These are phyloP conservation scores for Aquilaria malaccensis DNA, from an alignment of 345 rosid species.

Conservation along the genomic window DNA sequence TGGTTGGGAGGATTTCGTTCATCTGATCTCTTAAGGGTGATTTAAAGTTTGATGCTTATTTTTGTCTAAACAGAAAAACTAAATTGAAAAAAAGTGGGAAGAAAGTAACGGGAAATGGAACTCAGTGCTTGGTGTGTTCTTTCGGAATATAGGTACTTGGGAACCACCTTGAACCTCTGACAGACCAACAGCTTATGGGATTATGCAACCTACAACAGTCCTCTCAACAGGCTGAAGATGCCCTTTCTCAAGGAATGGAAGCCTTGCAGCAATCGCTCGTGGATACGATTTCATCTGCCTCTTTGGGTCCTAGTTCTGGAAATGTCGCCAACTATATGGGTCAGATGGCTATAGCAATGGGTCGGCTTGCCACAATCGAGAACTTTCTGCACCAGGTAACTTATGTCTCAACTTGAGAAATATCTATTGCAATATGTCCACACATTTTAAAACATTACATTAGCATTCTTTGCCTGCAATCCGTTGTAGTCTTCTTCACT, in stretches of 20 bases:
- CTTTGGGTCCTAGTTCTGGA: constrained; percentile 56
- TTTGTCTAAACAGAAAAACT: neutral
- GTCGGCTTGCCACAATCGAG: constrained; percentile 74
- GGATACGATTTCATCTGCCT: constrained; percentile 66
- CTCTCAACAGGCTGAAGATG: constrained; percentile 98
- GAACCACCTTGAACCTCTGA: constrained; percentile 81
- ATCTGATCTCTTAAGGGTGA: constrained; percentile 86
- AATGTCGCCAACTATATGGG: constrained; percentile 88
- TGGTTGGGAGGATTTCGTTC: constrained; percentile 98
- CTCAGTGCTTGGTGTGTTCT: neutral
- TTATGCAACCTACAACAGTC: constrained; percentile 92
- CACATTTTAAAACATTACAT: too few relatives aligned
- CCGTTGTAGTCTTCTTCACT: neutral
- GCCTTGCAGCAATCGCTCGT: constrained; percentile 88
- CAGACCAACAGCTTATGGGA: constrained; percentile 90
- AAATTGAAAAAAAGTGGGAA: too few relatives aligned
- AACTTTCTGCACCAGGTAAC: constrained; percentile 87
- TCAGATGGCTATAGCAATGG: constrained; percentile 93
- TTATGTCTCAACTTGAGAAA: neutral
- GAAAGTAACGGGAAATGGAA: neutral
- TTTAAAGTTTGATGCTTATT: neutral
- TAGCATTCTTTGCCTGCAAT: too few relatives aligned
- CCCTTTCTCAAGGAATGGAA: constrained; percentile 96
- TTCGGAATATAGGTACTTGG: constrained; percentile 53
- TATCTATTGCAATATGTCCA: neutral